Base-by-base conservation (phyloP, 1,284 basidiomycete genomes). In the Hemileia vastatrix region DNA sequence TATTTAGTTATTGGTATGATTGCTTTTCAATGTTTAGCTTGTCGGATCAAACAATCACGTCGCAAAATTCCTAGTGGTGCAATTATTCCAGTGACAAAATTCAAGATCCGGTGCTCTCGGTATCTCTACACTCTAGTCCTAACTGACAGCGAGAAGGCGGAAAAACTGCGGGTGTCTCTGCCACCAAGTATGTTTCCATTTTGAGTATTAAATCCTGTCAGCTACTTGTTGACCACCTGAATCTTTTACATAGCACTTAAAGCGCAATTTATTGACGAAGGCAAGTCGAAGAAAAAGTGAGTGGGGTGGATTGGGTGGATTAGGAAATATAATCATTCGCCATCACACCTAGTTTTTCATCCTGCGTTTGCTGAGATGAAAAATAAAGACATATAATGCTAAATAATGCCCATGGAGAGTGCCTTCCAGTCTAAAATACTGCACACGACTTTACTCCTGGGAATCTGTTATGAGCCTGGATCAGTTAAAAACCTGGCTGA, bases 111-210 rank as follows among this genome's bases (percentile, higher is more conserved):
- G 78, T 96, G 93, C 82, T 88, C 89, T 67, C 84, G 88, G 76
- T 96, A 94, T 81, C 87, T 98, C 69, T 98, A 99, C 86, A 98
- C 95, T 32, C 85, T 98, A 71, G 85, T 86, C 68, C 81, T 98
- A 76, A 86, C 93, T 77, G 95, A 98, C 81, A 84, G 88, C 75
- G 92, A 96, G 80, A 97, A 97, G 84, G 95, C 95, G 53, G 91
- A 95, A 78, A 99, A 97, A 83, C 86, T 99, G 74, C 86, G 88
- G 82, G 89, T 90, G 81, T 88, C 86, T 75, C 83, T 99, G 58
- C 94, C 94, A 66, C 94, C 95, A 76, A 88, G 92, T 92, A 74
- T 32, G 6, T 27, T 33, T 32, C 19, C 8, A 3, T 19, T 11
- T 18, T 36, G 3, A 11, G 27, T 36, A n/a, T 3, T 6, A 31